A percentile compares a stretch with the other conserved stretches of the same genome.
Evolutionary conservation across 164 flowering plant species (phyloP).

Genomic region (Tetracentron sinense): DNA sequence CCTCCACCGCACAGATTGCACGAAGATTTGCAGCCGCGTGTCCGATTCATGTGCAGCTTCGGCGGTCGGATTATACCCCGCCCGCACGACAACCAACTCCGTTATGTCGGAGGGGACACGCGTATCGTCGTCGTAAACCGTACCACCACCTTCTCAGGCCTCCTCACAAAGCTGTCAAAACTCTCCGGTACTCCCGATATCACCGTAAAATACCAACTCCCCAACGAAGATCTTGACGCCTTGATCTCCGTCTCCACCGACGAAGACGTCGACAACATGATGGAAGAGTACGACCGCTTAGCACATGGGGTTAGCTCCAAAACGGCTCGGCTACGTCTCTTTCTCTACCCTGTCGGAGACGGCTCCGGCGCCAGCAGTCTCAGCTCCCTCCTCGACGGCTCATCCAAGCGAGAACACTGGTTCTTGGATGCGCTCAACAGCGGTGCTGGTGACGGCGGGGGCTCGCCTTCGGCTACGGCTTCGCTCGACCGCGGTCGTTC

Average conservation of each 20-base stretch:
- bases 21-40: slow-evolving; percentile 35
- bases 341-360: slow-evolving; percentile 43
- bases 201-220: slow-evolving; percentile 88
- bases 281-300: slow-evolving; percentile 84
- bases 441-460: too few relatives aligned
- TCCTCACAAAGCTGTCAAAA: slow-evolving; percentile 60
- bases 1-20: slow-evolving; percentile 2
- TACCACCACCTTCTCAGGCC: slow-evolving; percentile 40
- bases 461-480: slow-evolving; percentile 21
- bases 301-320: slow-evolving; percentile 33
- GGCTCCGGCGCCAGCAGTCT: slow-evolving; percentile 48
- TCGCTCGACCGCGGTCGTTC: slow-evolving; percentile 69
- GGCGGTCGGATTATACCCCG: slow-evolving; percentile 92
- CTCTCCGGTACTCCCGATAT: slow-evolving; percentile 41
- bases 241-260: slow-evolving; percentile 81
- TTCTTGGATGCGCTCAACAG: slow-evolving; percentile 80
- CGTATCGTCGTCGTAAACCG: slow-evolving; percentile 76
- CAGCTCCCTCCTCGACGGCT: slow-evolving; percentile 66
- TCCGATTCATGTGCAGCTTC: slow-evolving; percentile 93
- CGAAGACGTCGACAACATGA: slow-evolving; percentile 93
- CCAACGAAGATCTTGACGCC: slow-evolving; percentile 88
- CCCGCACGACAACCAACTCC: slow-evolving; percentile 93
- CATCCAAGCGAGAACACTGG: slow-evolving; percentile 69
- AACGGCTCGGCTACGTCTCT: slow-evolving; percentile 64
- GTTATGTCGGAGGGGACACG: slow-evolving; percentile 95